Evolutionary conservation across 129 eudicot genomes (phyloP).

Genomic region (Lactuca sativa): DNA sequence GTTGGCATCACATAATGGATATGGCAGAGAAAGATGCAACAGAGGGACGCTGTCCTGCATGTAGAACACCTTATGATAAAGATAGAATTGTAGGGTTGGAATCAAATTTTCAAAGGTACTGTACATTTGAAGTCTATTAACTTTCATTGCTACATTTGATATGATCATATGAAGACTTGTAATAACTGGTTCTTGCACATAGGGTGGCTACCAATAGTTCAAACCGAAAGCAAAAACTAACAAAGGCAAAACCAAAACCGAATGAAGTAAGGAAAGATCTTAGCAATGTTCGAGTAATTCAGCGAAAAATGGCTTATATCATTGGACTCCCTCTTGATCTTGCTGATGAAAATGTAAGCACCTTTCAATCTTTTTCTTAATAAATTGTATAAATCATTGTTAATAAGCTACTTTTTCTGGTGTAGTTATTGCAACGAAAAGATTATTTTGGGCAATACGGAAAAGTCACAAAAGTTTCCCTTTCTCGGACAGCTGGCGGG

Average conservation of each 20-base stretch:
- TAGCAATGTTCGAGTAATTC: constrained; percentile 74
- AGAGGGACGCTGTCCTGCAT: constrained; percentile 91
- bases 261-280: constrained; percentile 75
- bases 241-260: constrained; percentile 66
- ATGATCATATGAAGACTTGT: constrained; percentile 10
- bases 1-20: constrained; percentile 95
- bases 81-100: constrained; percentile 74
- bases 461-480: constrained; percentile 71
- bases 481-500: constrained; percentile 84
- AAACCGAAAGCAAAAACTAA: constrained; percentile 57
- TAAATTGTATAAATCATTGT: background rate
- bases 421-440: constrained; percentile 63
- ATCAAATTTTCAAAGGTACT: constrained; percentile 67
- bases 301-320: constrained; percentile 83
- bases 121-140: constrained; percentile 8
- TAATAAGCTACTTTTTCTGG: constrained; percentile 12
- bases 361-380: constrained; percentile 23
- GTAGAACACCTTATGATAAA: constrained; percentile 75
- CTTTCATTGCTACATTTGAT: background rate
- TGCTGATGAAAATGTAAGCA: constrained; percentile 81
- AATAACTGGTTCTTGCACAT: constrained; percentile 20
- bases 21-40: constrained; percentile 89
- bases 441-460: constrained; percentile 84
- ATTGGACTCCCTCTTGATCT: constrained; percentile 79
- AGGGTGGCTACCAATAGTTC: constrained; percentile 57